Conservation (phyloP, 2,329 filamentous ascomycete species). For the Sporothrix brunneoviolacea region DNA sequence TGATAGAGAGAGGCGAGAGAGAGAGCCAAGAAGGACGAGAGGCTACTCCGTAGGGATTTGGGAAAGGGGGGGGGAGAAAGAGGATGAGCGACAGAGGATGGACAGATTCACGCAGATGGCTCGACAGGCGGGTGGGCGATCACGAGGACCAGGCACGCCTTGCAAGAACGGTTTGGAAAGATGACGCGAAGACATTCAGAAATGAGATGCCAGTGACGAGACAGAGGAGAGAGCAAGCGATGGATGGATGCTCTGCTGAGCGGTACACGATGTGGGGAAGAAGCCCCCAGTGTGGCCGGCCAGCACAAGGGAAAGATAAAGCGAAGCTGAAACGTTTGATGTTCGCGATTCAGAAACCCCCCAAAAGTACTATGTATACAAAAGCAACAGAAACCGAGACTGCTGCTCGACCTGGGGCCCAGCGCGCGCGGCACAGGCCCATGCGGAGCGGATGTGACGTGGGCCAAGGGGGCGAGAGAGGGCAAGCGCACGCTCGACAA, state of each 20-base stretch:
- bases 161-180: neutral
- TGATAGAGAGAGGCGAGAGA: neutral
- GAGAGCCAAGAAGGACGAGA: neutral
- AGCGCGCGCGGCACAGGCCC: neutral
- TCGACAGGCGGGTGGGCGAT: conserved; percentile 4
- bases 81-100: neutral
- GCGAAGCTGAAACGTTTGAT: conserved; percentile 16
- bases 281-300: neutral
- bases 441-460: neutral
- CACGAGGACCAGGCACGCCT: neutral
- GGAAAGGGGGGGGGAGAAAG: neutral
- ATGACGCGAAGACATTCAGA: neutral
- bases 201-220: neutral
- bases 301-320: conserved; percentile 4
- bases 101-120: neutral
- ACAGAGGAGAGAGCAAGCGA: neutral
- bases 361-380: neutral
- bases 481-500: too few relatives aligned
- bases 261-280: too few relatives aligned
- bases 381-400: neutral
- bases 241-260: neutral
- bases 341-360: conserved; percentile 8
- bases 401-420: neutral
- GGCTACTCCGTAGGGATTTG: too few relatives aligned
- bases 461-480: neutral